Evolutionary conservation across 257 asterid species (phyloP), one percentile per base, ranked within the genome.

Genomic region (Solanum sparsipilum): DNA sequence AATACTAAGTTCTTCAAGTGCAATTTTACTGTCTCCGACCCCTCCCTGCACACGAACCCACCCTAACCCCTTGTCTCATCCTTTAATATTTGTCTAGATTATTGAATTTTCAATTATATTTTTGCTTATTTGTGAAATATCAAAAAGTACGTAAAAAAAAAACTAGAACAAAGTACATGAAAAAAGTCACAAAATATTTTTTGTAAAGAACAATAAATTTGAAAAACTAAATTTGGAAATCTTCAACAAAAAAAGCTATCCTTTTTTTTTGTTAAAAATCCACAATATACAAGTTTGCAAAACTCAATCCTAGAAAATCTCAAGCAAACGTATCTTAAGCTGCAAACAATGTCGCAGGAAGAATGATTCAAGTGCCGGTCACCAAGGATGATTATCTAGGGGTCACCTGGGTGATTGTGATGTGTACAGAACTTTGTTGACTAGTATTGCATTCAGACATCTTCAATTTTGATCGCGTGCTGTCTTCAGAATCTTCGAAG

Each of bases 361-460:
- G 46, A 67, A 81, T 38, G 65, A 78, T 81, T 78, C 63, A 78
- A 41, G 16, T 79, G 38, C 39, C 38, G 27, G 3, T 85, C 23
- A 34, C 31, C 44, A 86, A 88, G 38, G 36, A 84, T 72, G 86
- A 85, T 94, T 93, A 96, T 93, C 99, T 93, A 13, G 98, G 94
- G 34, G 76, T 90, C 82, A 96, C 88, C 92, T 94, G 92, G 72
- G 98, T 94, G 88, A 94, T 93, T 15, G 92, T 89, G 88, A 32
- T 11, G 78, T 97, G 90, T 48, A 78, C 92, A 81, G 94, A 93
- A 91, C 93, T 94, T 93, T 89, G 95, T 56, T 88, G 84, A 91
- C 94, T 93, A 25, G 94, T 84, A 46, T 96, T 93, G 88, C 93
- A 89, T 79, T 87, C 96, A 12, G 95, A 89, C 27, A 88, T 91